phyloP scores from a whole-genome alignment of 345 rosid species.

The Raphanus sativus region DNA sequence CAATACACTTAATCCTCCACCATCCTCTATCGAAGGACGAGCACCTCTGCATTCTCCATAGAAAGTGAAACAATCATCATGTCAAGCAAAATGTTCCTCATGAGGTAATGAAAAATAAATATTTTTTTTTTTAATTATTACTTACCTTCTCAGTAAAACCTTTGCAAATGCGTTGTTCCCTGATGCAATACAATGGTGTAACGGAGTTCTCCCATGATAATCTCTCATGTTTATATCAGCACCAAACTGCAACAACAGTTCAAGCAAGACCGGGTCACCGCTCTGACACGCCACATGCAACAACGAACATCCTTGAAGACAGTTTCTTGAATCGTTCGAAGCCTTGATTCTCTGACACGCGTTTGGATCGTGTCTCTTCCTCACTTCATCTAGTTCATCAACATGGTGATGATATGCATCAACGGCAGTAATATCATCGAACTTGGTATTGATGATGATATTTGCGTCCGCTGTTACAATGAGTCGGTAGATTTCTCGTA shows the following conservation, averaged over 20 bases:
- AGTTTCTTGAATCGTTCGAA: constrained; percentile 54
- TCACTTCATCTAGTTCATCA: constrained; percentile 36
- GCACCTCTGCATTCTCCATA: constrained; percentile 57
- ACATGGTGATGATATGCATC: constrained; percentile 44
- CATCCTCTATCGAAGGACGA: constrained; percentile 60
- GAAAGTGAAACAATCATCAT: background rate
- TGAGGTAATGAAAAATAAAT: background rate
- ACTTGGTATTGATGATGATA: constrained; percentile 55
- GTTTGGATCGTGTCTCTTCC: constrained; percentile 50
- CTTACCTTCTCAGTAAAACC: constrained; percentile 70
- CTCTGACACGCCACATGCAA: constrained; percentile 79
- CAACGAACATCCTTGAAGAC: constrained; percentile 78
- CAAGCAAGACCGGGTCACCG: constrained; percentile 59
- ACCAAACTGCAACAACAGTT: constrained; percentile 79
- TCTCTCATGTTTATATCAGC: constrained; percentile 67
- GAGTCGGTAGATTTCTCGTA: constrained; percentile 67
- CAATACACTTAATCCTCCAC: constrained; percentile 63
- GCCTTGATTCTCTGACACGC: constrained; percentile 60
- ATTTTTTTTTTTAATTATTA: background rate
- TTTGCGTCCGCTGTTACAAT: constrained; percentile 52
- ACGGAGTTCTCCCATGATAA: constrained; percentile 77
- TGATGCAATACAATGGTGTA: constrained; percentile 68
- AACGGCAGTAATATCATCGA: constrained; percentile 45
- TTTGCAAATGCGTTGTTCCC: constrained; percentile 67
- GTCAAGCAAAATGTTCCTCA: background rate